Base-by-base conservation (phyloP, 1,284 basidiomycete species). In the Papiliotrema flavescens region DNA sequence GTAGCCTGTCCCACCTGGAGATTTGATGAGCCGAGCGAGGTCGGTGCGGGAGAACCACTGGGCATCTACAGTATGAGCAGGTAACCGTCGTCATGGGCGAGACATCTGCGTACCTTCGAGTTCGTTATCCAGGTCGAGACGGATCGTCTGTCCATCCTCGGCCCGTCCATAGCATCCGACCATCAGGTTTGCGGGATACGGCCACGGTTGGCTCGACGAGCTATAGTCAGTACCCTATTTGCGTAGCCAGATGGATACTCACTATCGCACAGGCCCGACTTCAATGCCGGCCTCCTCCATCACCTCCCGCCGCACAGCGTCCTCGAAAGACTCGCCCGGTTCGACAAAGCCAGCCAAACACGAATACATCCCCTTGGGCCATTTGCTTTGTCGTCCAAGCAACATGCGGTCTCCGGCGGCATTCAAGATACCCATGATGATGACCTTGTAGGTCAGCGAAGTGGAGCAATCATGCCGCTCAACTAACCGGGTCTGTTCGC, bases 311-410 rank as follows among this genome's bases (percentile, higher is more conserved):
- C 85, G 82, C 17, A 98, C 93, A 0, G 93, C 88, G 64, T 98
- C 94, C 75, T 98, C 95, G 61, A 98, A 88, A 0, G 87, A 85
- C 76, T 96, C 93, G n/a, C 88, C 92, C 2, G 91, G 89, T 72
- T 96, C 92, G 52, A 91, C 84, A 69, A 95, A 96, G 1, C 92
- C 92, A 1, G 91, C 90, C 20, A 95, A 77, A 49, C 90, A 89
- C 5, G 90, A 93, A 76, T 91, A 95, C 75, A 75, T 69, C n/a
- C 73, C 76, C 55, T 75, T 75, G 0, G 76, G 74, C 76, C 77
- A 79, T 28, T 71, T 62, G 61, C 71, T 74, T 61, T 88, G 89
- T 62, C 91, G 80, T 2, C 95, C 95, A 8, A 98, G 82, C 1
- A 98, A 80, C 53, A 97, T 83, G 70, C 84, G 86, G 56, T 90